A percentile compares a stretch with the other conserved stretches of the same genome.
phyloP scores from a whole-genome alignment of 2,329 filamentous ascomycete species.

The Fusarium xyrophilum region DNA sequence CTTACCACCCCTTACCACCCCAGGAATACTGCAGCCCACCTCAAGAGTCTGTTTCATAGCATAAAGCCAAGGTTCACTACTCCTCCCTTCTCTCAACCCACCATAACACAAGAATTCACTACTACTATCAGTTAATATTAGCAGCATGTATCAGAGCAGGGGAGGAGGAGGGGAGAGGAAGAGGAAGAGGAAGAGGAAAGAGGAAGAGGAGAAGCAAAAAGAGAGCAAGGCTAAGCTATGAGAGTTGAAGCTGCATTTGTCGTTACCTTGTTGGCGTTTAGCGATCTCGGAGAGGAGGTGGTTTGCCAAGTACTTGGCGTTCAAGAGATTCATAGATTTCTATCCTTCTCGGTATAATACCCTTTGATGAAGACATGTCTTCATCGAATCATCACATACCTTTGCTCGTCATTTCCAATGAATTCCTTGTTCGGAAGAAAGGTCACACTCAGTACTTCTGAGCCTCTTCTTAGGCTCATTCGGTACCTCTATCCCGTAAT shows the following conservation, averaged over 20 bases:
- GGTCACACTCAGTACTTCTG: slow-evolving; percentile 47
- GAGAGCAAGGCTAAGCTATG: slow-evolving; percentile 49
- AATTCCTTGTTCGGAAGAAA: slow-evolving; percentile 82
- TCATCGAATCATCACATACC: background rate
- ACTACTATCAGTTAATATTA: too few species aligned
- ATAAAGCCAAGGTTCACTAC: too few species aligned
- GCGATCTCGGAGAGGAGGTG: background rate
- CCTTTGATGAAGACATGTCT: slow-evolving; percentile 10
- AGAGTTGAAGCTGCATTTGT: slow-evolving; percentile 22
- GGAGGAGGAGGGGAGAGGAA: too few species aligned
- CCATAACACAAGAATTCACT: too few species aligned
- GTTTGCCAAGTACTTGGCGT: background rate
- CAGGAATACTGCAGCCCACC: too few species aligned
- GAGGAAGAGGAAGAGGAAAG: too few species aligned
- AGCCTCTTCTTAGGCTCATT: background rate
- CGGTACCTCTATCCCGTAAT: slow-evolving; percentile 48
- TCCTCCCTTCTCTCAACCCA: too few species aligned
- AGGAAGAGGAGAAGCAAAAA: slow-evolving; percentile 26
- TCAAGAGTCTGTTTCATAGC: too few species aligned
- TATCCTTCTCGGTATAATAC: slow-evolving; percentile 9
- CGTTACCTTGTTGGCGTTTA: slow-evolving; percentile 13
- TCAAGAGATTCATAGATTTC: background rate
- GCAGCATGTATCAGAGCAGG: too few species aligned
- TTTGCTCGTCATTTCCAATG: slow-evolving; percentile 80
- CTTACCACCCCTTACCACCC: too few species aligned